Base-by-base conservation (phyloP, 225 moss, liverwort and hornwort species). In the Pleurozium schreberi region DNA sequence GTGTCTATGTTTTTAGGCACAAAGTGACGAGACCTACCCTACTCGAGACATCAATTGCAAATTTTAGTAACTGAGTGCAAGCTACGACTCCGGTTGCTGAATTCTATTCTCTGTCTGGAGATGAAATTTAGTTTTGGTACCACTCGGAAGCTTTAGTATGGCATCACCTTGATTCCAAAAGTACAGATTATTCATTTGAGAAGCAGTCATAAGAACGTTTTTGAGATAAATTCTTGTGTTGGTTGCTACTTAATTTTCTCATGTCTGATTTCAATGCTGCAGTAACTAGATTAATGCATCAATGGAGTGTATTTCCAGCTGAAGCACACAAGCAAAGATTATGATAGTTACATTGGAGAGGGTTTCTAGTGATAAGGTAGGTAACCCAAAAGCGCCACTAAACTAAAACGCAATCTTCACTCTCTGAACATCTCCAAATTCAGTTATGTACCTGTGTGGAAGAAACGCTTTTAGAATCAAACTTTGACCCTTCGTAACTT, bases 321-420 rank as follows among this genome's bases (percentile, higher is more conserved):
- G 68, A 47, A 52, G 79, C 71, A 80, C 69, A 45, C 50, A 42
- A 75, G 81, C 69, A 61, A 74, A 85, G 47, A 73, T 82, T 43
- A 92, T 90, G 90, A 84, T 88, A 76, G n/a, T n/a, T n/a, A 85
- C 80, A 52, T 64, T 79, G 79, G 79, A 47, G 71, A 73, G 65
- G 65, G 59, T 34, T 70, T 77, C 77, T 22, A 78, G 58, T 40
- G 79, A 84, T 43, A 65, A n/a, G n/a, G n/a, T n/a, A n/a, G n/a
- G n/a, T n/a, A n/a, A n/a, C n/a, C n/a, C n/a, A n/a, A n/a, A n/a
- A n/a, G n/a, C n/a, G n/a, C n/a, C n/a, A n/a, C n/a, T n/a, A n/a
- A n/a, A n/a, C n/a, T n/a, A n/a, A n/a, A n/a, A n/a, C n/a, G n/a
- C n/a, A n/a, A n/a, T n/a, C n/a, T n/a, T n/a, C n/a, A n/a, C n/a